phyloP scores from a whole-genome alignment of 495 filamentous ascomycete species.

The Articulospora tetracladia region DNA sequence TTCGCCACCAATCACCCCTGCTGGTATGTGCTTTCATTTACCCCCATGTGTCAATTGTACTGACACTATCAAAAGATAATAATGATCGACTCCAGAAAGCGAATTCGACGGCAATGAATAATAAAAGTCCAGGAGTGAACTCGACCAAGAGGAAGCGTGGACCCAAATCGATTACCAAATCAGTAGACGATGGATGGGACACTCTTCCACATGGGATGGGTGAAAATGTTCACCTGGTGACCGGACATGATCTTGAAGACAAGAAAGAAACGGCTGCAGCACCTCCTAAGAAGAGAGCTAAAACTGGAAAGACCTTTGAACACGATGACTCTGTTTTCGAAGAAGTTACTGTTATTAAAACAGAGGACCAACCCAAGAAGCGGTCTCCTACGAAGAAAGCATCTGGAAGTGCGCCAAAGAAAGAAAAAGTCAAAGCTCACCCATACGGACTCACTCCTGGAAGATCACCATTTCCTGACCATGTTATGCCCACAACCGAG shows the following conservation, averaged over 20 bases:
- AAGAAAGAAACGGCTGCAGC: neutral
- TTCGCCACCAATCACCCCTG: no score
- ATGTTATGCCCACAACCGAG: conserved; percentile 60
- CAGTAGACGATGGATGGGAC: conserved; percentile 29
- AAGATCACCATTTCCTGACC: conserved; percentile 65
- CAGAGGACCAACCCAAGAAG: neutral
- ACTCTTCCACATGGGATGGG: conserved; percentile 40
- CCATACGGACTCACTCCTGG: conserved; percentile 45
- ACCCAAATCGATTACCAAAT: neutral
- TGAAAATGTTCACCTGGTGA: neutral
- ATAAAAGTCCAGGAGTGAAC: no score
- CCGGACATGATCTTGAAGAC: neutral
- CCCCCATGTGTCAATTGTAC: no score
- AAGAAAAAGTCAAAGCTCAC: conserved; percentile 29
- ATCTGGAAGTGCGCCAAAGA: neutral
- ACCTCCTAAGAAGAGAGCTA: neutral
- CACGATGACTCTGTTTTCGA: neutral
- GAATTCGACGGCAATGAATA: no score
- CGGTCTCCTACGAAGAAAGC: neutral
- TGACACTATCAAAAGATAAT: neutral
- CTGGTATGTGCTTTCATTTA: no score
- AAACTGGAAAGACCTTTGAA: neutral
- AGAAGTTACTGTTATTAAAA: neutral
- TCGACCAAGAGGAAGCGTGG: conserved; percentile 3
- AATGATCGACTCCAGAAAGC: neutral